A percentile compares a stretch with the other conserved stretches of the same genome.
phyloP scores from a whole-genome alignment of 495 filamentous ascomycete species.

The Lepraria neglecta region DNA sequence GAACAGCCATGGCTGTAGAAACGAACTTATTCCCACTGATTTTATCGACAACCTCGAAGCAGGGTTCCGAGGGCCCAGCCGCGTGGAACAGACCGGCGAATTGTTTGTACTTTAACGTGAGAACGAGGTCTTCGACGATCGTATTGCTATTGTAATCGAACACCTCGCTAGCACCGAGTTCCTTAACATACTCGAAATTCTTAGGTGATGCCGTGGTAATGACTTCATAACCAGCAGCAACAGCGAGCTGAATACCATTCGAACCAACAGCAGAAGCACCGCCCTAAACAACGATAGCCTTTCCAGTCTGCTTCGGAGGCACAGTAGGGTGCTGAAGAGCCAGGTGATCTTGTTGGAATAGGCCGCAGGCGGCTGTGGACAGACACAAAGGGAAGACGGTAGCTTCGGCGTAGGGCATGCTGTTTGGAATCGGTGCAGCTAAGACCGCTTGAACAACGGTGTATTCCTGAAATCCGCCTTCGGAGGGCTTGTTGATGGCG shows the following conservation, averaged over 20 bases:
- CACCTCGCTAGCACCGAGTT: background rate
- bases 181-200: background rate
- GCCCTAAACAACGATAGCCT: slow-evolving; percentile 53
- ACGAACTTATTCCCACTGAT: slow-evolving; percentile 24
- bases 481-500: slow-evolving; percentile 14
- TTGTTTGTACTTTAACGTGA: background rate
- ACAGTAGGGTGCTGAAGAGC: slow-evolving; percentile 30
- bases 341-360: slow-evolving; percentile 42
- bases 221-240: background rate
- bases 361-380: slow-evolving; percentile 45
- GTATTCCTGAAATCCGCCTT: slow-evolving; percentile 46
- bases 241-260: slow-evolving; percentile 56
- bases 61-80: slow-evolving; percentile 9
- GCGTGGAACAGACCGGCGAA: slow-evolving; percentile 3
- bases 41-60: slow-evolving; percentile 23
- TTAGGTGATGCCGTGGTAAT: background rate
- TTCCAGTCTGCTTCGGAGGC: slow-evolving; percentile 28
- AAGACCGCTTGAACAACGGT: slow-evolving; percentile 33
- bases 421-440: slow-evolving; percentile 42
- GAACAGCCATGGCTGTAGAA: slow-evolving; percentile 6
- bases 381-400: slow-evolving; percentile 48
- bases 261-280: slow-evolving; percentile 53
- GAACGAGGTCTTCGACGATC: background rate
- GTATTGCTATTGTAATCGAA: background rate
- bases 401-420: slow-evolving; percentile 41